Evolutionary conservation across 768 basidiomycete genomes (phyloP), one percentile per base, ranked within the genome.

Genomic region (Serpula lacrymans): DNA sequence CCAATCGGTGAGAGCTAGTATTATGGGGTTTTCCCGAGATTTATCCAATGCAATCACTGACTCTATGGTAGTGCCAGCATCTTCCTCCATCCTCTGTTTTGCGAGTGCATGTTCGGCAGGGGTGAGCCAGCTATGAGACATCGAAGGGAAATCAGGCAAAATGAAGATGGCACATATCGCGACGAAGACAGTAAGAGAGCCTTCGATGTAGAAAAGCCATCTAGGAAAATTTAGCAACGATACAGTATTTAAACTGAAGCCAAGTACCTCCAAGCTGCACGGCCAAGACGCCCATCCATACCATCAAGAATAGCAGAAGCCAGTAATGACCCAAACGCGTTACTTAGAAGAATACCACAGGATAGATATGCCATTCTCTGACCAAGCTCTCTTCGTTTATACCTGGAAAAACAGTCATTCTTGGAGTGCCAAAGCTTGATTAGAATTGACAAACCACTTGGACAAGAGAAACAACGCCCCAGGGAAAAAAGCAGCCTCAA

Each of bases 311-410:
- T 85, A 2, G 77, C 82, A 22, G 85, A 84, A 9, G 88, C 86
- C 37, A 91, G 75, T 10, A 91, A 65, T 2, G 85, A 72, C 3
- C 88, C 88, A 55, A 90, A 88, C 0, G 87, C 88, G 67, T 90
- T 92, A 40, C 78, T 80, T 38, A 89, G 79, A 21, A 90, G 67
- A 51, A 73, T 79, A 14, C 88, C 88, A 45, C 84, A 86, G 28
- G 74, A 75, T 22, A 89, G 68, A 34, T 84, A 55, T 5, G 86
- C 82, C 10, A 75, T 84, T 38, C 85, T 70, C 37, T 79, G 65
- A 28, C 83, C 87, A 28, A 90, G 67, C 54, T 90, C 88, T 23
- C 67, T 69, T 31, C 75, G 74, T 42, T 70, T 85, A 67, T 89
- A 89, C 88, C 85, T 58, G 23, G 14, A 14, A 6, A 18, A 6